Percentiles rank a stretch among this genome's conserved stretches.
These are phyloP conservation scores for Botrytis hyacinthi DNA, from an alignment of 2,329 filamentous ascomycete genomes.

Conservation along the genomic window DNA sequence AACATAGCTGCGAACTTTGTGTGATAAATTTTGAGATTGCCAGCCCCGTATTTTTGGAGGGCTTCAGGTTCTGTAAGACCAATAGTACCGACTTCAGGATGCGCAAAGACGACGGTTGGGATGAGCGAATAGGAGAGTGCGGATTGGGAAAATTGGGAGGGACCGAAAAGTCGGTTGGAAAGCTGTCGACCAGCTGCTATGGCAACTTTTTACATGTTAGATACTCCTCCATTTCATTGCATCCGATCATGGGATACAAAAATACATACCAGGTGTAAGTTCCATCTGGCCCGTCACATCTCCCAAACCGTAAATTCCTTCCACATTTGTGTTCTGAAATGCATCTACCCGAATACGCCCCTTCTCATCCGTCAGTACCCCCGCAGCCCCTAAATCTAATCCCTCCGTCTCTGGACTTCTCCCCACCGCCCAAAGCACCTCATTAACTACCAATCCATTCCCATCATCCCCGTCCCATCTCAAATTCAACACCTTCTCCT, in stretches of 20 bases:
- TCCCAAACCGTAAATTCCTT: constrained; percentile 50
- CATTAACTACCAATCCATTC: constrained; percentile 46
- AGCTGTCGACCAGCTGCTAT: constrained; percentile 52
- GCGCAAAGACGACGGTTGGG: constrained; percentile 52
- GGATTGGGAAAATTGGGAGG: constrained; percentile 43
- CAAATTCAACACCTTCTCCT: constrained; percentile 47
- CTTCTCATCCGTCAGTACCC: constrained; percentile 42
- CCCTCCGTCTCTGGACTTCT: constrained; percentile 46
- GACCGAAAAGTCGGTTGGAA: constrained; percentile 49
- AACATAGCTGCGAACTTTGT: constrained; percentile 50
- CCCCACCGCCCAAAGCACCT: constrained; percentile 51
- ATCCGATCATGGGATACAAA: no score
- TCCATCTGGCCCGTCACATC: constrained; percentile 52
- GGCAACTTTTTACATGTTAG: constrained; percentile 42
- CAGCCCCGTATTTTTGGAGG: constrained; percentile 46
- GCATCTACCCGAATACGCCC: constrained; percentile 48
- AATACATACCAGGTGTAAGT: constrained; percentile 46
- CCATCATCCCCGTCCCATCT: constrained; percentile 43
- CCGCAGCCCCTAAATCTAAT: constrained; percentile 43
- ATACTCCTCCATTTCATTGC: not conserved
- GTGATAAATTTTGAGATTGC: constrained; percentile 50
- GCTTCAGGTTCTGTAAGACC: constrained; percentile 51
- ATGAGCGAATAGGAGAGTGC: constrained; percentile 50
- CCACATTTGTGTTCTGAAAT: constrained; percentile 49
- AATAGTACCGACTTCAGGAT: constrained; percentile 49